Evolutionary conservation across 2,329 filamentous ascomycete species (phyloP).

Genomic region (Neoascochyta sp.): DNA sequence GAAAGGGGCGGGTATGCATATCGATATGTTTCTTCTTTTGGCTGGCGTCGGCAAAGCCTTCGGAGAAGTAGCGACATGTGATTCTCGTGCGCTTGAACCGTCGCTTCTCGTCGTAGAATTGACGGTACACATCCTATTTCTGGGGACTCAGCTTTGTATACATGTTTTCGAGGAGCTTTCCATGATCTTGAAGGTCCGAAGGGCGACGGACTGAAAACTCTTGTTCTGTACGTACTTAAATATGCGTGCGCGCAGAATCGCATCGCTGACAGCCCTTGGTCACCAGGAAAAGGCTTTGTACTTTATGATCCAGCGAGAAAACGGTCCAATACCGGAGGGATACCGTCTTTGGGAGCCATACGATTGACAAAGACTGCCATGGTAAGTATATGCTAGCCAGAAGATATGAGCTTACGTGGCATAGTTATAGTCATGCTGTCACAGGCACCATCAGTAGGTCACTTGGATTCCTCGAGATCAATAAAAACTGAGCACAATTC

Average conservation of each 20-base stretch:
- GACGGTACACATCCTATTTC: conserved; percentile 8
- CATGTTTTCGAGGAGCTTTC: conserved; percentile 28
- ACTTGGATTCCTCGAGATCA: background rate
- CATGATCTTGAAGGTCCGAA: conserved; percentile 23
- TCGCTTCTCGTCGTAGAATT: conserved; percentile 39
- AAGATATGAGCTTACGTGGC: background rate
- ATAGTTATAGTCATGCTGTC: conserved; percentile 40
- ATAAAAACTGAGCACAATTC: background rate
- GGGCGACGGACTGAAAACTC: too few species aligned
- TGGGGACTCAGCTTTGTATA: conserved; percentile 6
- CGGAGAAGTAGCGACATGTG: conserved; percentile 44
- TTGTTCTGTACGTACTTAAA: too few species aligned
- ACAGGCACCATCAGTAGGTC: conserved; percentile 32
- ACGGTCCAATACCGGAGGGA: conserved; percentile 26
- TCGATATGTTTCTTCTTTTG: conserved; percentile 37
- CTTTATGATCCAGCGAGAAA: conserved; percentile 30
- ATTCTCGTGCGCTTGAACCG: conserved; percentile 44
- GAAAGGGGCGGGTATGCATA: conserved; percentile 43
- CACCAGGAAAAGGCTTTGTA: conserved; percentile 25
- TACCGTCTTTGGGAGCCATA: conserved; percentile 26
- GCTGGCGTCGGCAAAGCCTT: conserved; percentile 38
- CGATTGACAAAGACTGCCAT: conserved; percentile 15
- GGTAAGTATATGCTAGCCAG: conserved; percentile 18
- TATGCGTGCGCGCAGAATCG: too few species aligned
- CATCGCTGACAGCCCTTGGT: conserved; percentile 28